Percentiles rank a stretch among this genome's conserved stretches.
phyloP scores from a whole-genome alignment of 2,329 filamentous ascomycete genomes.

The Penicillium sumatraense region DNA sequence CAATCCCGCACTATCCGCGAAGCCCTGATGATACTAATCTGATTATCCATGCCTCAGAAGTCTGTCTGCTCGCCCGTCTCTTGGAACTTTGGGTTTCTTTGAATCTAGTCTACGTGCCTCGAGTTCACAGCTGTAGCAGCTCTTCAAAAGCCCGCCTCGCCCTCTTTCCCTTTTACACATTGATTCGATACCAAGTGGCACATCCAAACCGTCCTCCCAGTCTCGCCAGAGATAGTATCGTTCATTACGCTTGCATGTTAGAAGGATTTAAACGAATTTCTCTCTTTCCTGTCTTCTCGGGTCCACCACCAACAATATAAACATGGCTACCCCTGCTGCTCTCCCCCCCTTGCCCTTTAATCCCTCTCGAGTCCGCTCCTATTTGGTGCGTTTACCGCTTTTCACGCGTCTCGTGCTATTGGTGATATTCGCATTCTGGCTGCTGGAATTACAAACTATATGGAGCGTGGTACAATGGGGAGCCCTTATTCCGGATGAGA shows the following conservation, averaged over 20 bases:
- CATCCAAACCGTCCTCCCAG: not conserved
- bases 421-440: constrained; percentile 70
- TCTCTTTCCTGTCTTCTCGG: too few relatives aligned
- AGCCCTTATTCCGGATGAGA: constrained; percentile 75
- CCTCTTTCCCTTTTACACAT: constrained; percentile 3
- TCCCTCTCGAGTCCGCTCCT: constrained; percentile 75
- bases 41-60: constrained; percentile 1
- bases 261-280: not conserved
- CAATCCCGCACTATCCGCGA: not conserved
- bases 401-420: constrained; percentile 76
- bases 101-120: not conserved
- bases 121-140: not conserved
- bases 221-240: not conserved
- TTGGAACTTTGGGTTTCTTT: not conserved
- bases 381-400: constrained; percentile 81
- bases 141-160: constrained; percentile 6
- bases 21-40: constrained; percentile 1
- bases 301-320: constrained; percentile 10
- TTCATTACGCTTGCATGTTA: not conserved
- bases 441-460: constrained; percentile 68
- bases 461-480: constrained; percentile 80
- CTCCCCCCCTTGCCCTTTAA: constrained; percentile 66
- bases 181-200: not conserved
- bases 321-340: constrained; percentile 53
- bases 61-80: not conserved